Evolutionary conservation across 371 early-diverging fungal genomes (phyloP), one percentile per base, ranked within the genome.

Genomic region (Mortierella sp.): DNA sequence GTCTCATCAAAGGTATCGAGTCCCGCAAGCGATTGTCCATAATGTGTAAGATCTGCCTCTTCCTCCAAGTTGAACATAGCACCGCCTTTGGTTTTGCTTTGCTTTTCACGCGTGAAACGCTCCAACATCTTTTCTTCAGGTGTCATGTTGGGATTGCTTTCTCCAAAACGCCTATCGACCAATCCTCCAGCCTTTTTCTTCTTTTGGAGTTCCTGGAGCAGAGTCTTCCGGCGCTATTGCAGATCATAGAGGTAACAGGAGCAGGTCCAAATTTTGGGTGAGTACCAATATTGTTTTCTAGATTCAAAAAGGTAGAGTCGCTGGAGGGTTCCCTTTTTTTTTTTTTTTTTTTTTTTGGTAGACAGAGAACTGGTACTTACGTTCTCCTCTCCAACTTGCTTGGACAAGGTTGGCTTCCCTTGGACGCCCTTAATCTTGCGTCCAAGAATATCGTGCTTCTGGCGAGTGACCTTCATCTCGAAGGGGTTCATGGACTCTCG

Each of bases 41-140:
- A 90, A 84, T 98, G 99, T 4, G 99, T 98, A 48, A 98, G 79
- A 51, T 92, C 88, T 21, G 84, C 91, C 25, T 91, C 91, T 26
- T 92, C 94, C 45, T 96, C 96, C 51, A 97, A 85, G 70, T 97
- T 97, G 82, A 90, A 98, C 75, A 93, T 62, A 23, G 85, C 82
- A 5, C 79, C 68, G 0, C 81, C 62, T 55, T 80, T 74, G 46
- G 80, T 66, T 48, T 65, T 65, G 64, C 70, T 74, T 63, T 82
- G 70, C 56, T 62, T 88, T 84, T 98, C 97, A 53, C 83, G 84
- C n/a, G 96, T 93, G 82, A 96, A 97, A 75, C 98, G 89, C 82
- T 91, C 91, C 83, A 97, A 70, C 97, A 98, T 96, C 74, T 94
- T 96, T 64, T 99, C 99, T 85, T 99, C 98, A 2, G 93, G 87